These are phyloP conservation scores for Carex arenaria DNA, from an alignment of 202 grass and related monocot genomes.

Conservation along the genomic window DNA sequence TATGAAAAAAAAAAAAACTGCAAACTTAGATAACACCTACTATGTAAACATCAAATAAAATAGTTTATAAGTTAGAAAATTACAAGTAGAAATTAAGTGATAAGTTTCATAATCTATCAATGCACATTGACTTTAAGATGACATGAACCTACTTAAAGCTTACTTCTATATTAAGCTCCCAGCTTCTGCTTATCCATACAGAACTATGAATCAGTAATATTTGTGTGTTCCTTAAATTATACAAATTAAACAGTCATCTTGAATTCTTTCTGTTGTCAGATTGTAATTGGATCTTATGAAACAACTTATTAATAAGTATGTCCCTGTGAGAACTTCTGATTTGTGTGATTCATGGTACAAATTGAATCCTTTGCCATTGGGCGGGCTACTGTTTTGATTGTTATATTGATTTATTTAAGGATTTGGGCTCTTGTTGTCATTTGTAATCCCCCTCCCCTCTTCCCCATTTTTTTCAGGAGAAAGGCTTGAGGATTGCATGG, in stretches of 20 bases:
- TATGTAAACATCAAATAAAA: background rate
- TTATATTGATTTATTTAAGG: background rate
- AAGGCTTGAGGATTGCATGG: conserved; percentile 88
- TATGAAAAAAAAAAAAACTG: background rate
- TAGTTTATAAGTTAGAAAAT: background rate
- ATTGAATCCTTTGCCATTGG: background rate
- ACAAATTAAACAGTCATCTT: too few species aligned
- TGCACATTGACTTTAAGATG: background rate
- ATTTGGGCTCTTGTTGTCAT: background rate
- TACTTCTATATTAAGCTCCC: background rate
- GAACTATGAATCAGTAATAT: background rate
- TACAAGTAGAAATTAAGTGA: background rate
- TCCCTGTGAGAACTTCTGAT: background rate
- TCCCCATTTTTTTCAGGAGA: conserved; percentile 42
- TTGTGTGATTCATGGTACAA: background rate
- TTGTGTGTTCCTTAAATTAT: too few species aligned
- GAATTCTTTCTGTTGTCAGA: too few species aligned
- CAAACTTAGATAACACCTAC: background rate
- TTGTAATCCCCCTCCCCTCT: background rate
- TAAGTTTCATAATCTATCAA: background rate
- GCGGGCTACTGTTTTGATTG: background rate
- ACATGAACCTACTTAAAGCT: background rate
- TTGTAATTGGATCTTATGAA: too few species aligned
- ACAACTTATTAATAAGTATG: background rate
- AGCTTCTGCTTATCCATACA: background rate